Evolutionary conservation across 2,329 filamentous ascomycete genomes (phyloP), one percentile per base, ranked within the genome.

Genomic region (Nigrospora sphaerica): DNA sequence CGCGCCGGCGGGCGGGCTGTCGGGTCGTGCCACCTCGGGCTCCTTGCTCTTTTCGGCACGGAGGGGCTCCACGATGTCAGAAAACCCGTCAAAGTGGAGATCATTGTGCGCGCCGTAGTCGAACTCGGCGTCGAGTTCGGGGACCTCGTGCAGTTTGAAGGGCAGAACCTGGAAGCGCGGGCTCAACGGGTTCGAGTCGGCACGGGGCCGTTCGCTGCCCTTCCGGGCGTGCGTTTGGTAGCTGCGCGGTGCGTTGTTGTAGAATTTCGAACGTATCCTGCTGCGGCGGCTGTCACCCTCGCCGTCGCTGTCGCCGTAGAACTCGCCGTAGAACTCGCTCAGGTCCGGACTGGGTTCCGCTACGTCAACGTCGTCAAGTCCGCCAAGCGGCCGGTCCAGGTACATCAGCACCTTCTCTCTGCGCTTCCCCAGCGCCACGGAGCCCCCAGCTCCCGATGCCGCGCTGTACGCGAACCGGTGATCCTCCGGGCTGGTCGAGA

Each of bases 331-430:
- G 14, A 49, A 49, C 44, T 49, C 47, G 40, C 47, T 49, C 44
- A 46, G 17, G 17, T 46, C 54, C 11, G 57, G 53, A 40, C 57
- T 59, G 33, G 55, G 52, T 33, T 60, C 57, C 12, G 57, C 47
- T 13, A 38, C 28, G 39, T 62, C 56, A 45, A 58, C 55, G 32
- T 54, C 48, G 12, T 54, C 52, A 32, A 54, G 47, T 17, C 54
- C 56, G 19, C 57, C 50, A 12, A 55, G 46, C 1, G 57, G 62
- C 12, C 56, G 54, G 34, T 66, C 62, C 16, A 66, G 49, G 46
- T 59, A 66, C n/a, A 64, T 52, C 13, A 60, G 50, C 19, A 62
- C 56, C 5, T 57, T 60, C 39, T 64, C 61, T 34, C 58, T 55
- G 3, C 42, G 42, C 18, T 44, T 33, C 4, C 28, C 17, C 4